phyloP scores from a whole-genome alignment of 176 grass and related monocot species.

The Aechmea fasciata region DNA sequence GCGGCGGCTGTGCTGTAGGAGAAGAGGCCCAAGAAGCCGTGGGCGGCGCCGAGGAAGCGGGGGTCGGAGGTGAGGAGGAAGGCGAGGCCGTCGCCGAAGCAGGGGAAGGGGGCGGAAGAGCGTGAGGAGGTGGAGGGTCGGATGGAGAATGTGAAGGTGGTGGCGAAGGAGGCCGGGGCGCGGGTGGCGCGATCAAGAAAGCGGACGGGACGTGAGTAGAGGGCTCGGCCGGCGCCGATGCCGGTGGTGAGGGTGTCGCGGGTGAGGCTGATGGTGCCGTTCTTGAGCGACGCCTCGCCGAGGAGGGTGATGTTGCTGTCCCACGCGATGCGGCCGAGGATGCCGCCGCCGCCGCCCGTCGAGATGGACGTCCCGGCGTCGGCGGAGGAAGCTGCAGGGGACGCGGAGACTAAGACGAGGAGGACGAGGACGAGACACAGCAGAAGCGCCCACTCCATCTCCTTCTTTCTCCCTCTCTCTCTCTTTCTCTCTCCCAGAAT shows the following conservation, averaged over 20 bases:
- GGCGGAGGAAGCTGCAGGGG: too few species aligned
- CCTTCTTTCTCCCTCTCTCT: too few species aligned
- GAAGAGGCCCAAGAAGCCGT: slow-evolving; percentile 3
- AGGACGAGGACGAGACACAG: too few species aligned
- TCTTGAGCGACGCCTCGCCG: slow-evolving; percentile 44
- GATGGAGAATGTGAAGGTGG: slow-evolving; percentile 53
- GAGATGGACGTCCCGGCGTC: slow-evolving; percentile 13
- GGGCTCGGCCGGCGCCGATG: slow-evolving; percentile 34
- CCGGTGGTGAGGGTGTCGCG: slow-evolving; percentile 12
- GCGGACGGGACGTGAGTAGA: slow-evolving; percentile 51
- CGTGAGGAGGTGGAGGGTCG: slow-evolving; percentile 4
- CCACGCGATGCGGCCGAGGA: slow-evolving; percentile 42
- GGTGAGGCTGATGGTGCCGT: slow-evolving; percentile 27
- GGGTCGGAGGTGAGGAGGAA: neutral
- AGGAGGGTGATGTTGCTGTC: slow-evolving; percentile 66
- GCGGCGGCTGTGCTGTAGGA: neutral
- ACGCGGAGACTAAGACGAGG: too few species aligned
- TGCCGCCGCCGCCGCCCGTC: slow-evolving; percentile 23
- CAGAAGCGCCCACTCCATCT: too few species aligned
- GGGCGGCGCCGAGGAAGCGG: neutral
- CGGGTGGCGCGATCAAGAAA: slow-evolving; percentile 27
- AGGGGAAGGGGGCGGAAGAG: slow-evolving; percentile 32
- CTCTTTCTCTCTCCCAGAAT: too few species aligned
- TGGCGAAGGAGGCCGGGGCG: slow-evolving; percentile 38
- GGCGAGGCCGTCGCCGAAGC: slow-evolving; percentile 22